Evolutionary conservation across 176 grass and related monocot genomes (phyloP), one percentile per base, ranked within the genome.

Genomic region (Musa troglodytarum): DNA sequence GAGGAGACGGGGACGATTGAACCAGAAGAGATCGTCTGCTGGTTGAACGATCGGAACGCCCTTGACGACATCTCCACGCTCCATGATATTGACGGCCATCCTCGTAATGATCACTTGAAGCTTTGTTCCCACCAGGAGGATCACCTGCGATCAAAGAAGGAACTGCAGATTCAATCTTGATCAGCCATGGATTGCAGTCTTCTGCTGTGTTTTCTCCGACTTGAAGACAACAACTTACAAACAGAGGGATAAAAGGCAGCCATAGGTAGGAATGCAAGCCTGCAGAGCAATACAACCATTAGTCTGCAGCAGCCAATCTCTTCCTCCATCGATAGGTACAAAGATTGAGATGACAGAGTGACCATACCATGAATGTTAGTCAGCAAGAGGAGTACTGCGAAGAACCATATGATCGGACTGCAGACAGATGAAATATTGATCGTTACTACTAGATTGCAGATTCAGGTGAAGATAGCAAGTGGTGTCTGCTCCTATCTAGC

Each of bases 21-120:
- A 75, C 73, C 73, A 75, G 54, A 75, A 75, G 54, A 75, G 54
- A 34, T 75, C 28, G 15, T 75, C 73, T 10, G 21, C 25, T 2
- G 73, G 73, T 1, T 59, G 54, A 58, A 75, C 73, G 14, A 75
- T 15, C 8, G 73, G 73, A 26, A 75, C 26, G n/a, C 71, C 71
- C 52, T 74, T 74, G 22, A 74, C 22, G 3, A 74, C 72, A 56
- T 74, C 72, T 17, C 72, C 72, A 7, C 72, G 72, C 11, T 55
- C 72, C 52, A 56, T 29, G 9, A 74, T 74, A 15, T 24, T 52
- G 26, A 74, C 57, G 0, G 72, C 72, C 72, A 74, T 74, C 72
- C 57, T 74, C 57, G 72, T 74, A 11, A 74, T 75, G 24, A 75
- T 75, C 25, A 75, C 73, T 54, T 75, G 73, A n/a, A 75, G 73